Percentiles rank a stretch among this genome's conserved stretches.
These are phyloP conservation scores for Leucaena leucocephala DNA, from an alignment of 306 rosid genomes.

Conservation along the genomic window DNA sequence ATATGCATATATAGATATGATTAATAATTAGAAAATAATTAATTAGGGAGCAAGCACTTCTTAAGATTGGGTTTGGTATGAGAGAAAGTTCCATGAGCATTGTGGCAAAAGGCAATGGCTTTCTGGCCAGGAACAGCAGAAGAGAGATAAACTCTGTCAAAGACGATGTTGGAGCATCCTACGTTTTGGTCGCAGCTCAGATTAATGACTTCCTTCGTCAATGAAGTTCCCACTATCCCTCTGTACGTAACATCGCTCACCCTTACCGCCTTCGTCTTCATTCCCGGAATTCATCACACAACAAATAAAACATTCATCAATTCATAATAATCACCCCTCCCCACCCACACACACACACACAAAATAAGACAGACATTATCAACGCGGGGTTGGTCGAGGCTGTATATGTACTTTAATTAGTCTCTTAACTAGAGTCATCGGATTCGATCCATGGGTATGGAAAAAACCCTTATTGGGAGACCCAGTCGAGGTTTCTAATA, in stretches of 20 bases:
- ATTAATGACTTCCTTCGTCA: conserved; percentile 39
- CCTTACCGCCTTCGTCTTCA: conserved; percentile 41
- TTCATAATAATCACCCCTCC: background rate
- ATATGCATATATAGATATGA: background rate
- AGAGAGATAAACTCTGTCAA: conserved; percentile 42
- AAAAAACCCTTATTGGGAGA: no score
- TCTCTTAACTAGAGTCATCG: no score
- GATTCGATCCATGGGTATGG: no score
- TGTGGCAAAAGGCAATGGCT: conserved; percentile 38
- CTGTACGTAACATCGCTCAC: conserved; percentile 51
- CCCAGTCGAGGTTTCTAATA: no score
- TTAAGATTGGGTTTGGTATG: conserved; percentile 42
- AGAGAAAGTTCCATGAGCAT: conserved; percentile 54
- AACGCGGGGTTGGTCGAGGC: no score
- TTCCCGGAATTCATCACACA: background rate
- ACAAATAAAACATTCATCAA: background rate
- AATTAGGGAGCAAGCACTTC: conserved; percentile 34
- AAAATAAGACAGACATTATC: no score
- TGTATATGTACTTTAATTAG: no score
- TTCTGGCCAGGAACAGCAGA: conserved; percentile 37
- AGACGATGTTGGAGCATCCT: conserved; percentile 53
- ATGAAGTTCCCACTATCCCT: conserved; percentile 54
- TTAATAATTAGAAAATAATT: background rate
- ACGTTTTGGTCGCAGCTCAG: conserved; percentile 51
- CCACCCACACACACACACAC: no score